These are phyloP conservation scores for Naganishia onofrii DNA, from an alignment of 768 basidiomycete species.

Conservation along the genomic window DNA sequence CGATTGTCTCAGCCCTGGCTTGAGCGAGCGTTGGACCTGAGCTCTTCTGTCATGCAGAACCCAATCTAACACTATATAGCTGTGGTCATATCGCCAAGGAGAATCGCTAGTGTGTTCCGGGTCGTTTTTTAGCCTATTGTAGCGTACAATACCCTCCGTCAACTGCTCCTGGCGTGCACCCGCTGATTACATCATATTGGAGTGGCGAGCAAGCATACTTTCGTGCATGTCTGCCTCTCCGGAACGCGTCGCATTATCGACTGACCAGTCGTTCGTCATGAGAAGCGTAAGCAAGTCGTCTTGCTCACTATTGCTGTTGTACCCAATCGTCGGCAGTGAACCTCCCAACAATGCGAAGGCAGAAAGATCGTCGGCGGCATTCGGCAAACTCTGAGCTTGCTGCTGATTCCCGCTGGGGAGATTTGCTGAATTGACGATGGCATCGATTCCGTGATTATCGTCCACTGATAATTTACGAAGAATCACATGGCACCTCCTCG, in stretches of 20 bases:
- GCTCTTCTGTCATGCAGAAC: too few species aligned
- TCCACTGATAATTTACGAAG: conserved; percentile 11
- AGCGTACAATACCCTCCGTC: too few species aligned
- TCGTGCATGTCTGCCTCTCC: conserved; percentile 5
- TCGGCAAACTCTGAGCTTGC: not conserved
- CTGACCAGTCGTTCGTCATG: conserved; percentile 22
- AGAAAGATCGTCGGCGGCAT: conserved; percentile 1
- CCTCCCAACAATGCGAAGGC: conserved; percentile 2
- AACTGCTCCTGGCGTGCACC: not conserved
- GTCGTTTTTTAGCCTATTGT: too few species aligned
- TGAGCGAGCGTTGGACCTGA: too few species aligned
- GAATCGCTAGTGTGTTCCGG: too few species aligned
- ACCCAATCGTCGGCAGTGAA: conserved; percentile 11
- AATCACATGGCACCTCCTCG: conserved; percentile 24
- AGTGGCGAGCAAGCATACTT: not conserved
- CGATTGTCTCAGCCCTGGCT: too few species aligned
- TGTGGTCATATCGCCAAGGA: too few species aligned
- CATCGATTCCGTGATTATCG: not conserved
- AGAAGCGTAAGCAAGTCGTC: conserved; percentile 16
- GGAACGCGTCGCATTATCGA: conserved; percentile 4
- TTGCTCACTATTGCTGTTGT: conserved; percentile 12
- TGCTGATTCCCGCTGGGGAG: not conserved
- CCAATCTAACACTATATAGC: too few species aligned
- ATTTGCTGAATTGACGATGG: not conserved
- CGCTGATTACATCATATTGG: conserved; percentile 10